Evolutionary conservation across 169 alveolate species (phyloP), one percentile per base, ranked within the genome.

Genomic region (Besnoitia besnoiti): DNA sequence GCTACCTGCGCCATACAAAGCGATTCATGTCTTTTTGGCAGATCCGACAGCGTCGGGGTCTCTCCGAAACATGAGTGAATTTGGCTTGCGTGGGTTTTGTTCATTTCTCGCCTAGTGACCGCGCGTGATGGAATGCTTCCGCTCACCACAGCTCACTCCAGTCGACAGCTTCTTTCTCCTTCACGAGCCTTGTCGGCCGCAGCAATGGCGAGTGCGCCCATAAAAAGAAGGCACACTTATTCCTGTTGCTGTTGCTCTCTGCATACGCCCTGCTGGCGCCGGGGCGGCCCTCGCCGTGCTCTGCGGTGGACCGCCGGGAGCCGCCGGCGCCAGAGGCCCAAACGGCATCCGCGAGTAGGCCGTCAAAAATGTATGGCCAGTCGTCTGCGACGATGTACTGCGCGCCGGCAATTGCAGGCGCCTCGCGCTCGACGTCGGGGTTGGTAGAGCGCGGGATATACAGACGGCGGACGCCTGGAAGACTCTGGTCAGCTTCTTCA

Each of bases 361-460:
- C 80, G 80, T 67, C 80, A n/a, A 67, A 67, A 7, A 67, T 35
- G 42, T 67, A 67, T 42, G 80, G 42, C 44, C 47, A 33, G 80
- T 67, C 44, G 42, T 30, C 80, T 7, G 80, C 80, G 19, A 67
- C 42, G 46, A 67, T 67, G 42, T 16, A n/a, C 44, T 37, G 46
- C 8, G 39, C 80, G 12, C 44, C 80, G 46, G 80, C 44, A 16
- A 33, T 35, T n/a, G 40, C 19, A 1, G 80, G 46, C 19, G 80
- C 80, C n/a, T 67, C 80, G 19, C 80, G 40, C 7, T 42, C 80
- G 80, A 4, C 19, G 80, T 35, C 39, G 12, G 46, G 46, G n/a
- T 35, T 33, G 44, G 80, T 8, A 10, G 80, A 2, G 10, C 39
- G 40, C 3, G 42, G 80, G 2, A 67, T 42, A 5, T 67, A 30